A percentile compares a stretch with the other conserved stretches of the same genome.
These are phyloP conservation scores for Fomitopsis pinicola DNA, from an alignment of 1,284 basidiomycete genomes.

Conservation along the genomic window DNA sequence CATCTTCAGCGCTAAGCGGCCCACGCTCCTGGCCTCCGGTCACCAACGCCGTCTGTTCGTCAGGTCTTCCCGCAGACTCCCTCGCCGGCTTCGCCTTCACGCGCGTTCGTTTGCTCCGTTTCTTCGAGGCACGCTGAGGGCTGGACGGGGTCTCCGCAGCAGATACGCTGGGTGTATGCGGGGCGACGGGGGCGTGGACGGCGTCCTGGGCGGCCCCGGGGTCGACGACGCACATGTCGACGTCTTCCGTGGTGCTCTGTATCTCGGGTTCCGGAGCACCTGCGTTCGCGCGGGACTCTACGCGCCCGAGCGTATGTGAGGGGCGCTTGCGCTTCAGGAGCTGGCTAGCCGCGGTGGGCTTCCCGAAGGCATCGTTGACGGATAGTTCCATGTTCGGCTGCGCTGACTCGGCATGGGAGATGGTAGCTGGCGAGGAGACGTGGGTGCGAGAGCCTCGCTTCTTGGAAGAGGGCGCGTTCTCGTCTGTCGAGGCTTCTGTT, in stretches of 20 bases:
- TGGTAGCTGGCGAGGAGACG: background rate
- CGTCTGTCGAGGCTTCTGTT: background rate
- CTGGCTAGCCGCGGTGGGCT: background rate
- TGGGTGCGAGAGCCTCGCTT: background rate
- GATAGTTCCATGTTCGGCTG: background rate
- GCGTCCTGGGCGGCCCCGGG: background rate
- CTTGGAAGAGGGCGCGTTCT: background rate
- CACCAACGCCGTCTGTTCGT: background rate
- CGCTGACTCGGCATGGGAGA: background rate
- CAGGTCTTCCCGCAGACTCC: background rate
- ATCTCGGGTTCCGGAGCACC: background rate
- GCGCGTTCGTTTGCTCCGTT: background rate
- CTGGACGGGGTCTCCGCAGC: background rate
- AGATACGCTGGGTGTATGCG: background rate
- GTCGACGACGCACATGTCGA: background rate
- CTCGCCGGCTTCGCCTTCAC: background rate
- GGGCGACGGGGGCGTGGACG: background rate
- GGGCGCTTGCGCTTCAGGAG: background rate
- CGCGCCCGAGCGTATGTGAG: background rate
- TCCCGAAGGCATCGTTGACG: background rate
- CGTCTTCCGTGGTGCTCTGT: background rate
- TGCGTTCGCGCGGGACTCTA: background rate
- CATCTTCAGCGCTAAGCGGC: too few relatives aligned
- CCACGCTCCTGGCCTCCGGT: background rate
- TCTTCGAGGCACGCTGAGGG: background rate